Base-by-base conservation (phyloP, 345 rosid genomes). In the Kandelia obovata region DNA sequence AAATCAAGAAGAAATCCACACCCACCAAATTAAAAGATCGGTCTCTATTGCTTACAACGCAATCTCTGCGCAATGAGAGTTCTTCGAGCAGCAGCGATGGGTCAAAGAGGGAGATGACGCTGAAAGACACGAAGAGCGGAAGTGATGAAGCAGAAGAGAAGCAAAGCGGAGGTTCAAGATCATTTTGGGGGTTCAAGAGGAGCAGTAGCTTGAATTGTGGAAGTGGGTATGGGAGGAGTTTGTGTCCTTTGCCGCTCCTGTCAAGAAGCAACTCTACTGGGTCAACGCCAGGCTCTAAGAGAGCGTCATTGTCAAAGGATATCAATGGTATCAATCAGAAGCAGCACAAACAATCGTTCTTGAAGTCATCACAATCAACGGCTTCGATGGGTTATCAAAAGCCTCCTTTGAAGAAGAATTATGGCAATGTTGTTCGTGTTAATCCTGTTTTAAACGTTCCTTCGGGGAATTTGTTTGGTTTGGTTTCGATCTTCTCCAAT, bases 261-360 rank as follows among this genome's bases (percentile, higher is more conserved):
- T 86, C 89, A 5, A 76, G 95, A 61, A 91, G 97, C 74, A 78
- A 91, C 37, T 91, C 97, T n/a, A 86, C 97, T 1, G 97, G 95
- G 35, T 84, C 91, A 4, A 47, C 81, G 8, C 62, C 80, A 23
- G 66, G 70, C 23, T 75, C 69, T 15, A 85, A 83, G 70, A 75
- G 77, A 8, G 69, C 79, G 9, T 23, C 82, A 26, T 57, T 78
- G 32, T 75, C 82, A 1, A 78, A 81, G 8, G 82, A 70, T 31
- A 57, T 35, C 23, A 71, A 68, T 61, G 43, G 61, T 6, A 58
- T 58, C 66, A 76, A 73, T 67, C 79, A 70, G 13, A 84, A 84
- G 69, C 91, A 86, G 32, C 77, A 83, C 3, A 89, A 77, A 73
- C 85, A 81, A 25, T 61, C 75, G 21, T 78, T 74, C 32, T 7